Conservation (phyloP, 441 rosid genomes). For the Bruguiera hainesii region DNA sequence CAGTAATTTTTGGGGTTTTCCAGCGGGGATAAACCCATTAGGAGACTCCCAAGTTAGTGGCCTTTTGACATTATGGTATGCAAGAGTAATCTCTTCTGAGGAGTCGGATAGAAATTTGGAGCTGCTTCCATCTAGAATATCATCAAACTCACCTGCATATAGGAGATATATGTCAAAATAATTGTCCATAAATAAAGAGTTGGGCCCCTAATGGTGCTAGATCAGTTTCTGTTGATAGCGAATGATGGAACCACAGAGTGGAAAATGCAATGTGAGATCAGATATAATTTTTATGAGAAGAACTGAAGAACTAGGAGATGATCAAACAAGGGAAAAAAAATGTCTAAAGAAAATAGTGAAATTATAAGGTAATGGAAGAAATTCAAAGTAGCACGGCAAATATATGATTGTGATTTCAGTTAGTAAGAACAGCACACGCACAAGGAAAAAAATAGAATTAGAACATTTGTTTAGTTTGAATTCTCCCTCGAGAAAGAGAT, state of each 20-base stretch:
- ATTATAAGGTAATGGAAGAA: too few species aligned
- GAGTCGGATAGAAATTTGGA: slow-evolving; percentile 37
- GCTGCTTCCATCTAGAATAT: slow-evolving; percentile 57
- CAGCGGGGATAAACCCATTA: slow-evolving; percentile 49
- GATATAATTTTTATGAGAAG: not conserved
- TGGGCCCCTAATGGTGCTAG: not conserved
- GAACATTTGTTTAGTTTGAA: too few species aligned
- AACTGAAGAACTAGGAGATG: not conserved
- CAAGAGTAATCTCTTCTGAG: slow-evolving; percentile 52
- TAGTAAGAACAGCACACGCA: too few species aligned
- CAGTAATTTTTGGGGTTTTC: slow-evolving; percentile 41
- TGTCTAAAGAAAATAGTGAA: not conserved
- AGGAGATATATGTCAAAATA: slow-evolving; percentile 9
- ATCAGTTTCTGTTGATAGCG: not conserved
- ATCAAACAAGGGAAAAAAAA: not conserved
- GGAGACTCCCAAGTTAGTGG: slow-evolving; percentile 33
- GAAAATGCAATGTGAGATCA: slow-evolving; percentile 8
- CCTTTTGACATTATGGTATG: slow-evolving; percentile 32
- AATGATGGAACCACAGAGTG: slow-evolving; percentile 4
- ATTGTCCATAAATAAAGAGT: not conserved
- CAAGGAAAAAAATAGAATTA: too few species aligned
- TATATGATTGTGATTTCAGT: too few species aligned
- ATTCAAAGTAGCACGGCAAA: too few species aligned
- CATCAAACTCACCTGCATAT: slow-evolving; percentile 89
- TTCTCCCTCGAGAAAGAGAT: not conserved